These are phyloP conservation scores for Epichloe glyceriae DNA, from an alignment of 2,329 filamentous ascomycete genomes.

Conservation along the genomic window DNA sequence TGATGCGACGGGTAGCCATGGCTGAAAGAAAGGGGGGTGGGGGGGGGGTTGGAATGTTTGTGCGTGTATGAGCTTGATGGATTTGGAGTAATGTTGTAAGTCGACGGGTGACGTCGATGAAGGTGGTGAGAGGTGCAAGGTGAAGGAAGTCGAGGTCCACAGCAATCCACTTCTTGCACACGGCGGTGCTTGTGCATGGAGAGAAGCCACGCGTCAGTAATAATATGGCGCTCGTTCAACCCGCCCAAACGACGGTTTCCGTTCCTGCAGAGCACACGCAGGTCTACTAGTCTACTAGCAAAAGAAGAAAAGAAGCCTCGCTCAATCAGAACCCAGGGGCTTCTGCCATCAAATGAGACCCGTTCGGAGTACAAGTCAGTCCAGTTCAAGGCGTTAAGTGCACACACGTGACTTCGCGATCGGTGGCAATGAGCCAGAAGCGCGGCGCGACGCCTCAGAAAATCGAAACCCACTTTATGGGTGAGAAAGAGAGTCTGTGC, in stretches of 20 bases:
- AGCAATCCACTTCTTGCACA: too few species aligned
- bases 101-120: background rate
- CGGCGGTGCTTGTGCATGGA: too few species aligned
- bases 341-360: background rate
- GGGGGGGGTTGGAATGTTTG: background rate
- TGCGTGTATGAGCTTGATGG: background rate
- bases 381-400: background rate
- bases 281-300: background rate
- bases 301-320: background rate
- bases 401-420: constrained; percentile 14
- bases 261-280: background rate
- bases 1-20: constrained; percentile 60
- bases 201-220: too few species aligned
- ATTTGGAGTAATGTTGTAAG: background rate
- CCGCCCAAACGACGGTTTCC: background rate
- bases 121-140: too few species aligned
- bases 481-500: background rate
- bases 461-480: constrained; percentile 3
- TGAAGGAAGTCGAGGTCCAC: too few species aligned
- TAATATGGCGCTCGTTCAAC: background rate
- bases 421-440: background rate
- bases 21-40: too few species aligned
- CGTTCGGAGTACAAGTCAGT: background rate
- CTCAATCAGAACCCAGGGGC: background rate
- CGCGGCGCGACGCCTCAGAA: constrained; percentile 7